Conservation (phyloP, 106 monocot species). For the Allium fistulosum region DNA sequence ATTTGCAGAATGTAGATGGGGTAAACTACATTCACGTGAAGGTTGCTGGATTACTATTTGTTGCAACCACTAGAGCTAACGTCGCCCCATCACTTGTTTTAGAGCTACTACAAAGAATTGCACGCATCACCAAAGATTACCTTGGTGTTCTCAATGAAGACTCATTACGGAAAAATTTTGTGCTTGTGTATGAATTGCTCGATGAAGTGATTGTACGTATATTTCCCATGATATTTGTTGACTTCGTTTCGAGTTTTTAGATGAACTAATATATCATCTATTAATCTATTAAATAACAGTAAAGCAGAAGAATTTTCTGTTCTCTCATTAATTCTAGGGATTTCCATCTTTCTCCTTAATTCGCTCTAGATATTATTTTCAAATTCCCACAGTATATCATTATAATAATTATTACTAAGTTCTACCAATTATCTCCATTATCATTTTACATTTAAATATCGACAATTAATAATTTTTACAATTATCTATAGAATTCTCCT, state of each 20-base stretch:
- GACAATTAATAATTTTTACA: no score
- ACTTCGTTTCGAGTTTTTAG: not conserved
- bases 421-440: no score
- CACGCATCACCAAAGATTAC: constrained; percentile 91
- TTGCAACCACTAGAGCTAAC: constrained; percentile 88
- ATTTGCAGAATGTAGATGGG: constrained; percentile 85
- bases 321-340: no score
- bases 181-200: constrained; percentile 96
- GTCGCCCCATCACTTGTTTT: constrained; percentile 88
- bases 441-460: no score
- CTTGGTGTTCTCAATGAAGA: constrained; percentile 99
- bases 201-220: constrained; percentile 97
- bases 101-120: constrained; percentile 95
- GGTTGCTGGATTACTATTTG: constrained; percentile 92
- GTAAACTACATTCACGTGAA: constrained; percentile 98
- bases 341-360: no score
- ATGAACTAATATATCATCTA: no score
- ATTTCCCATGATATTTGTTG: not conserved
- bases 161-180: constrained; percentile 93
- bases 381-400: no score
- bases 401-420: no score
- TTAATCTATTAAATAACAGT: no score
- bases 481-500: no score
- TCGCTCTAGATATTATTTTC: no score
- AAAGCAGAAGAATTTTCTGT: no score